Evolutionary conservation across 2,329 filamentous ascomycete species (phyloP).

Genomic region (Ramularia endophylla): DNA sequence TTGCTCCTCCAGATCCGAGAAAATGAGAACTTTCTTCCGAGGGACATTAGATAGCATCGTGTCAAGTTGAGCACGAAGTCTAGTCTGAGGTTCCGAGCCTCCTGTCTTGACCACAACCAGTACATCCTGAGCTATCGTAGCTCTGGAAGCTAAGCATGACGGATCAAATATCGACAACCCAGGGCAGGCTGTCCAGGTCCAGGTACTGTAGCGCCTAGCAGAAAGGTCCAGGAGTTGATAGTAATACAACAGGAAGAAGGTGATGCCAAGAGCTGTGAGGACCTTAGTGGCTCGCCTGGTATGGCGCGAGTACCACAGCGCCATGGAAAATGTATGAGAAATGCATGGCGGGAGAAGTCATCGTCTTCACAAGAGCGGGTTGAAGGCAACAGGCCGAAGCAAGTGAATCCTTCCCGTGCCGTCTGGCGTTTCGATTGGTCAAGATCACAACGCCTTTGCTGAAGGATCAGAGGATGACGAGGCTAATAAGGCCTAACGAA

Average conservation of each 20-base stretch:
- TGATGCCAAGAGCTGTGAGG: not conserved
- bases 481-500: too few species aligned
- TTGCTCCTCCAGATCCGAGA: slow-evolving; percentile 44
- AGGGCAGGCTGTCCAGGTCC: not conserved
- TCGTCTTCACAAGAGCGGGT: too few species aligned
- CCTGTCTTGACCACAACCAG: slow-evolving; percentile 1
- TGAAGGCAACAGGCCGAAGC: too few species aligned
- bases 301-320: not conserved
- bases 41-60: slow-evolving; percentile 36
- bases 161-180: slow-evolving; percentile 1
- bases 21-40: slow-evolving; percentile 36
- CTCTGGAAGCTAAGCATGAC: slow-evolving; percentile 3
- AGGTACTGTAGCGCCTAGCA: not conserved
- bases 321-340: too few species aligned
- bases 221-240: not conserved
- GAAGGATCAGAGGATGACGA: too few species aligned
- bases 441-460: too few species aligned
- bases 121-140: not conserved
- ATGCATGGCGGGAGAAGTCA: too few species aligned
- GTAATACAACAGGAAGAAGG: not conserved
- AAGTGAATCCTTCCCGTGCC: too few species aligned
- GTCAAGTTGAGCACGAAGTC: slow-evolving; percentile 38
- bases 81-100: slow-evolving; percentile 1
- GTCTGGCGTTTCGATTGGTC: too few species aligned
- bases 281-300: not conserved